Base-by-base conservation (phyloP, 352 stramenopile species). In the Halophytophthora polymorphica region DNA sequence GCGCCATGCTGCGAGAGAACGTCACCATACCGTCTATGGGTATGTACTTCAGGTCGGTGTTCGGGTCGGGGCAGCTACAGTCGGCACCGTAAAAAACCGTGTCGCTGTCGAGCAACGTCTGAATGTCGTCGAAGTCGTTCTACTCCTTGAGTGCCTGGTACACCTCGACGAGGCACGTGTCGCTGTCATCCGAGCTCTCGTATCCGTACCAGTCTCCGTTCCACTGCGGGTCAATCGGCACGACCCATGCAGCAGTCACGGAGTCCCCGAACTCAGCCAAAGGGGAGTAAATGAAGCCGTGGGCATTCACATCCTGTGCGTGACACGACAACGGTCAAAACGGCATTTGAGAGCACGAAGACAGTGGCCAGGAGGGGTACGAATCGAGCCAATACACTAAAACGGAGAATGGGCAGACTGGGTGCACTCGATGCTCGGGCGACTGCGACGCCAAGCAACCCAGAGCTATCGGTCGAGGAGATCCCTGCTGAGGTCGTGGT, bases 221-320 rank as follows among this genome's bases (percentile, higher is more conserved):
- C 58, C 53, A 71, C 46, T 58, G 58, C 12, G 58, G 63, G 28
- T 74, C 56, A 29, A 71, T 68, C 50, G 68, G 44, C 10, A 69
- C 65, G 19, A 74, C 51, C 61, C 61, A 74, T 21, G 56, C 56
- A 3, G 64, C 70, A 0, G 46, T 56, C 3, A 43, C 59, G 19
- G 53, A 54, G 21, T 61, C 25, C 41, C 53, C 55, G 31, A 71
- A 65, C 28, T 58, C 45, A 3, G 53, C 49, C 1, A 53, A 14
- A n/a, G 63, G 63, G 6, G 59, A 62, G 17, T 70, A 46, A 15
- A 71, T 25, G 57, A 51, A 47, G 31, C 56, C 29, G 45, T 55
- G 33, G 44, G 51, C 40, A n/a, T n/a, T n/a, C n/a, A n/a, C n/a
- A n/a, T n/a, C n/a, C n/a, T n/a, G n/a, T n/a, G n/a, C n/a, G n/a